Percentiles rank a stretch among this genome's conserved stretches.
Conservation (phyloP, 148 eudicot species). For the Chenopodium formosanum region DNA sequence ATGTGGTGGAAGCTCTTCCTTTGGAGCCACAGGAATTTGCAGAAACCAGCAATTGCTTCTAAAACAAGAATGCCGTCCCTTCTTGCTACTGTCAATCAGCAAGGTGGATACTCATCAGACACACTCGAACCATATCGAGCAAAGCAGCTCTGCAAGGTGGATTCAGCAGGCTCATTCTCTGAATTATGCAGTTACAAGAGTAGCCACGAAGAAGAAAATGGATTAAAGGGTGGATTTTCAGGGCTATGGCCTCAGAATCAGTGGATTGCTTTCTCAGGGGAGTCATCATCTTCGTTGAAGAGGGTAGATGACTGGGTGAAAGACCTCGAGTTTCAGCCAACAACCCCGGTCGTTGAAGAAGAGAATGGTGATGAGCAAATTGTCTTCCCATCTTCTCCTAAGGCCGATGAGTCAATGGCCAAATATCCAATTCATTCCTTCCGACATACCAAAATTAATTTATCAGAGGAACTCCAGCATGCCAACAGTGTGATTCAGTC, state of each 20-base stretch:
- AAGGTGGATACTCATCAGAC: constrained; percentile 89
- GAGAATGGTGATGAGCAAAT: constrained; percentile 30
- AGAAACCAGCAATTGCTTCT: constrained; percentile 25
- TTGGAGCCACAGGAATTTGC: constrained; percentile 90
- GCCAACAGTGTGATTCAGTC: constrained; percentile 75
- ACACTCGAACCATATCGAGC: constrained; percentile 54
- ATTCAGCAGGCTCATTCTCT: constrained; percentile 45
- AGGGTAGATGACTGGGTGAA: constrained; percentile 80
- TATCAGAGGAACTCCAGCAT: constrained; percentile 62
- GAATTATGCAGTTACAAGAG: constrained; percentile 27
- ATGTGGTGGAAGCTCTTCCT: constrained; percentile 94
- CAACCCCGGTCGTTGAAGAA: constrained; percentile 19
- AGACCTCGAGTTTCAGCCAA: constrained; percentile 46
- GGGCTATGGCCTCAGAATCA: constrained; percentile 88
- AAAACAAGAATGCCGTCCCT: constrained; percentile 31
- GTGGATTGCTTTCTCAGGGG: constrained; percentile 77
- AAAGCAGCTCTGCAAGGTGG: constrained; percentile 27
- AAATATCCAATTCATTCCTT: constrained; percentile 31
- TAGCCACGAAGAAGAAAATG: constrained; percentile 25
- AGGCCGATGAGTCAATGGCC: constrained; percentile 30
- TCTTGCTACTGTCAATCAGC: constrained; percentile 53
- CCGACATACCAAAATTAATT: constrained; percentile 32
- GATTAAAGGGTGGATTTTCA: constrained; percentile 43
- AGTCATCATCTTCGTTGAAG: constrained; percentile 49
- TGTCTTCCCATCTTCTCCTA: constrained; percentile 60